phyloP scores from a whole-genome alignment of 2,329 filamentous ascomycete genomes.

The Aspergillus vadensis region DNA sequence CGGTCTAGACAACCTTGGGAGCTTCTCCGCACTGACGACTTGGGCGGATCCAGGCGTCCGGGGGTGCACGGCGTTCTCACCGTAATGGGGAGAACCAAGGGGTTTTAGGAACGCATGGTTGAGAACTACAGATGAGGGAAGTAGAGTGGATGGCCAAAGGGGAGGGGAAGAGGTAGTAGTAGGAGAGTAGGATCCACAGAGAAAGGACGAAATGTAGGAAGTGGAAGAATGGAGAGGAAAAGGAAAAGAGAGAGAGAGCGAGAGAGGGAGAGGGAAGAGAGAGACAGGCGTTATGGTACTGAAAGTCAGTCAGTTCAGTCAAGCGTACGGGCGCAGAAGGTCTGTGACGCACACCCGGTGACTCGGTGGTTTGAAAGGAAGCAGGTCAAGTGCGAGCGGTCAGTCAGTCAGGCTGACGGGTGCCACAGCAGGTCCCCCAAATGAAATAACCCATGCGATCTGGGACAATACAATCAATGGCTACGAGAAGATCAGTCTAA shows the following conservation, averaged over 20 bases:
- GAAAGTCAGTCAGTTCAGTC: neutral
- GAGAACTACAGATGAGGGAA: constrained; percentile 5
- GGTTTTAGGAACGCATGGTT: constrained; percentile 29
- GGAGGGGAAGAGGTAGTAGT: constrained; percentile 13
- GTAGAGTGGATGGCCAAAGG: neutral
- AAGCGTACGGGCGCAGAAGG: constrained; percentile 20
- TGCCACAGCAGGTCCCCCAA: constrained; percentile 2
- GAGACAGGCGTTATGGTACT: neutral
- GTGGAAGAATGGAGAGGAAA: constrained; percentile 19
- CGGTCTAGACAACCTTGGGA: constrained; percentile 34
- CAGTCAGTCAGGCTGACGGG: constrained; percentile 20
- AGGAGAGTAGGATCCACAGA: constrained; percentile 10
- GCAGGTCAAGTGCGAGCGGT: constrained; percentile 27
- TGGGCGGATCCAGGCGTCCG: constrained; percentile 27
- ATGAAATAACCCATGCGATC: constrained; percentile 2
- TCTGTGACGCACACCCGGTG: constrained; percentile 49
- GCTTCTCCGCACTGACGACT: constrained; percentile 44
- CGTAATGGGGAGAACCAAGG: constrained; percentile 27
- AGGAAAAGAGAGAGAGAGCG: constrained; percentile 15
- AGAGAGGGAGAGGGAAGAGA: constrained; percentile 8
- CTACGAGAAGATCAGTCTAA: neutral
- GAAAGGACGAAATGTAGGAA: constrained; percentile 21
- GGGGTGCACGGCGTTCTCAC: constrained; percentile 31
- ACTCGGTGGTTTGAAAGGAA: constrained; percentile 34
- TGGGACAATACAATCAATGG: constrained; percentile 6